These are phyloP conservation scores for Fusarium decemcellulare DNA, from an alignment of 2,329 filamentous ascomycete species.

Conservation along the genomic window DNA sequence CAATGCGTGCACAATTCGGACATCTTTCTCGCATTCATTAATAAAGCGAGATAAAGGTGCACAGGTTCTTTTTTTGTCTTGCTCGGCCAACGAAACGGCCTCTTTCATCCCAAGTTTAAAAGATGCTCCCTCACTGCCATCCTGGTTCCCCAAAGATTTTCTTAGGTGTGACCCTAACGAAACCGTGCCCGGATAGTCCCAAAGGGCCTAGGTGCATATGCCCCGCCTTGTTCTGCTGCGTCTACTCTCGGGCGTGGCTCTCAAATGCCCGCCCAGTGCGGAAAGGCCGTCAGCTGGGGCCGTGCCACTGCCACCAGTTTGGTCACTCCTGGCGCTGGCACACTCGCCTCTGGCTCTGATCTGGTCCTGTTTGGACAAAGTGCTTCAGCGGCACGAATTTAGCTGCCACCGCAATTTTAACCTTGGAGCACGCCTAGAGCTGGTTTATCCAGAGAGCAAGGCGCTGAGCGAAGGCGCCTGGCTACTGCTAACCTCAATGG, in stretches of 20 bases:
- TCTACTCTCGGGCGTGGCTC: constrained; percentile 21
- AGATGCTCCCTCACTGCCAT: constrained; percentile 15
- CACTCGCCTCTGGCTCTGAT: constrained; percentile 18
- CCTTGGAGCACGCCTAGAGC: constrained; percentile 33
- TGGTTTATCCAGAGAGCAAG: constrained; percentile 6
- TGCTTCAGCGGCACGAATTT: constrained; percentile 31
- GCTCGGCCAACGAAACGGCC: background rate
- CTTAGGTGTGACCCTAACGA: constrained; percentile 37
- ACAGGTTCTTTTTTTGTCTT: background rate
- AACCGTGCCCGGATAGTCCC: constrained; percentile 17
- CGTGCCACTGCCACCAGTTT: constrained; percentile 28
- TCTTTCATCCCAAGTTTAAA: constrained; percentile 19
- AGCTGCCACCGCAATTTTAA: constrained; percentile 47
- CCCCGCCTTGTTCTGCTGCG: constrained; percentile 17
- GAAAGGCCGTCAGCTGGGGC: constrained; percentile 38
- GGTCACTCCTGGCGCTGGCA: constrained; percentile 25
- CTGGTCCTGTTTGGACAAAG: constrained; percentile 23
- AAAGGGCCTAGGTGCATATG: constrained; percentile 41
- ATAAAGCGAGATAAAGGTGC: too few relatives aligned
- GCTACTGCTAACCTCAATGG: constrained; percentile 13
- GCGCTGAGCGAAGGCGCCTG: constrained; percentile 17
- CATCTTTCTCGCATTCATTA: background rate
- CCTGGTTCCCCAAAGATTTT: constrained; percentile 20
- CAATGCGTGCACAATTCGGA: background rate
- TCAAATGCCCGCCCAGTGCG: constrained; percentile 28